These are phyloP conservation scores for Russula foetens DNA, from an alignment of 768 basidiomycete species.

Conservation along the genomic window DNA sequence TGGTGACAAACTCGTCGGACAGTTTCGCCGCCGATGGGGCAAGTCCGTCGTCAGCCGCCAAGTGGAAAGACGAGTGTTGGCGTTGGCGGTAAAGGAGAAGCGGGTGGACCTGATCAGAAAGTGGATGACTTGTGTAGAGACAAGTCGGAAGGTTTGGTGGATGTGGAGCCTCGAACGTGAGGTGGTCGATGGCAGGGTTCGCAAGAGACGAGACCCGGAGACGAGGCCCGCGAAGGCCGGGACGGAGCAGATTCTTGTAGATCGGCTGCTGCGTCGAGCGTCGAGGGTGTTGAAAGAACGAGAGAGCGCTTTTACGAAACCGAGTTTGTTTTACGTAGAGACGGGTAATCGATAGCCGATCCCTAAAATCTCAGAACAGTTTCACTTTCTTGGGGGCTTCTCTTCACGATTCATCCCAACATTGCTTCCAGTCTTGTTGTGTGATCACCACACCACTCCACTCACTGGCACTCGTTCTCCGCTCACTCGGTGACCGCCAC, in stretches of 20 bases:
- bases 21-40: slow-evolving; percentile 52
- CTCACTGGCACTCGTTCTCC: too few species aligned
- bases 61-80: slow-evolving; percentile 51
- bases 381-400: slow-evolving; percentile 10
- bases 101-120: slow-evolving; percentile 39
- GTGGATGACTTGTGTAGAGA: slow-evolving; percentile 4
- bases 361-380: slow-evolving; percentile 1
- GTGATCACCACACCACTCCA: too few species aligned
- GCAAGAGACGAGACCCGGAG: not conserved
- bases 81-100: slow-evolving; percentile 57
- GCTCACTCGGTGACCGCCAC: too few species aligned
- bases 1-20: slow-evolving; percentile 37
- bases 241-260: not conserved
- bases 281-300: not conserved
- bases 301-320: not conserved
- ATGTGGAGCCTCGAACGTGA: slow-evolving; percentile 11
- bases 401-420: slow-evolving; percentile 9
- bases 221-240: not conserved
- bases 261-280: slow-evolving; percentile 6
- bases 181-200: slow-evolving; percentile 4
- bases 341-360: slow-evolving; percentile 5
- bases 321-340: slow-evolving; percentile 12
- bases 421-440: too few species aligned
- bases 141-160: slow-evolving; percentile 1
- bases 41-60: slow-evolving; percentile 42